phyloP scores from a whole-genome alignment of 495 filamentous ascomycete genomes.

The Annulohypoxylon nitens region DNA sequence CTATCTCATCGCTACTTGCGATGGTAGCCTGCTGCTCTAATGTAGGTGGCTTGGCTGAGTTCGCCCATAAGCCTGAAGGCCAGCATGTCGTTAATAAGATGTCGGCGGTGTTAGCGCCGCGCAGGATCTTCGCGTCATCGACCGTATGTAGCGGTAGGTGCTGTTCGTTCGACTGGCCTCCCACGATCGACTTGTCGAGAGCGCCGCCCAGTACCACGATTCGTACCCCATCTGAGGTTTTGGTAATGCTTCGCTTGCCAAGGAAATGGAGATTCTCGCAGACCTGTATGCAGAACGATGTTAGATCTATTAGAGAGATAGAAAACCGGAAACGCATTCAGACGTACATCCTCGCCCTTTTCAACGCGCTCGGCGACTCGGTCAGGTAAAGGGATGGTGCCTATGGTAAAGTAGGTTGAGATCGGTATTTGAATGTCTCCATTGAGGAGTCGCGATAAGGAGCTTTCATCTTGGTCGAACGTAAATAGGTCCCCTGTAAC shows the following conservation, averaged over 20 bases:
- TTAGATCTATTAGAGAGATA: not conserved
- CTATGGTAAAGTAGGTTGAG: conserved; percentile 89
- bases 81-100: conserved; percentile 88
- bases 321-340: not conserved
- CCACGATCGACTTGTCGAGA: conserved; percentile 66
- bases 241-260: conserved; percentile 84
- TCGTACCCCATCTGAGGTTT: conserved; percentile 88
- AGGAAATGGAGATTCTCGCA: conserved; percentile 90
- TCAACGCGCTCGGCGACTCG: conserved; percentile 77
- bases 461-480: conserved; percentile 66
- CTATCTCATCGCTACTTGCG: conserved; percentile 64
- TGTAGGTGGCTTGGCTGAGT: conserved; percentile 55
- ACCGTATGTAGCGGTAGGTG: conserved; percentile 77
- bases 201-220: conserved; percentile 84
- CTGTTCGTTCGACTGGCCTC: conserved; percentile 70
- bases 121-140: conserved; percentile 79
- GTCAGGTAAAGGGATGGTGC: conserved; percentile 74
- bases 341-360: conserved; percentile 71
- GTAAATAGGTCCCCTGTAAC: conserved; percentile 86
- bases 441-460: conserved; percentile 73
- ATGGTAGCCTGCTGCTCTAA: conserved; percentile 66
- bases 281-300: conserved; percentile 60
- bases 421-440: conserved; percentile 79
- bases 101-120: conserved; percentile 80
- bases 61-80: conserved; percentile 76